Evolutionary conservation across 176 grass and related monocot genomes (phyloP).

Genomic region (Oryza meridionalis): DNA sequence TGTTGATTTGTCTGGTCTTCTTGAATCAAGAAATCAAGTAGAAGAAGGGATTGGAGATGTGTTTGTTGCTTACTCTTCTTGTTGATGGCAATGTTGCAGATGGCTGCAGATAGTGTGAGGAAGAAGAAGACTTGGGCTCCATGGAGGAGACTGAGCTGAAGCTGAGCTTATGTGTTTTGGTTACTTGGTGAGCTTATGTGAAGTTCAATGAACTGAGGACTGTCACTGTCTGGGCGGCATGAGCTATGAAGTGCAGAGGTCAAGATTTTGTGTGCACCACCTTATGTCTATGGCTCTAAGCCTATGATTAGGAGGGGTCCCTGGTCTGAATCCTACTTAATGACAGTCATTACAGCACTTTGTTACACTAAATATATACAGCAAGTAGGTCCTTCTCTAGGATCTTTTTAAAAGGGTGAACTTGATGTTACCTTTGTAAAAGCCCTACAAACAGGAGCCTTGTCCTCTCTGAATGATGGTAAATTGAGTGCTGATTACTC

Average conservation of each 20-base stretch:
- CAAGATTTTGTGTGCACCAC: slow-evolving; percentile 11
- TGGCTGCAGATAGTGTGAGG: slow-evolving; percentile 36
- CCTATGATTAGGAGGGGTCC: slow-evolving; percentile 32
- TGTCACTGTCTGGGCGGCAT: background rate
- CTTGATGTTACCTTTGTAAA: background rate
- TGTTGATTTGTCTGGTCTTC: background rate
- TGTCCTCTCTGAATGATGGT: background rate
- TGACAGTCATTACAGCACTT: slow-evolving; percentile 8
- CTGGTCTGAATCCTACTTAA: slow-evolving; percentile 30
- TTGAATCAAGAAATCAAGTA: slow-evolving; percentile 28
- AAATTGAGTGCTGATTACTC: background rate
- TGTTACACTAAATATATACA: slow-evolving; percentile 18
- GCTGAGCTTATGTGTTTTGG: background rate
- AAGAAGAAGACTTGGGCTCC: slow-evolving; percentile 54
- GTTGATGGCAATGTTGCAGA: slow-evolving; percentile 40
- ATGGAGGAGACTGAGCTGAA: slow-evolving; percentile 10
- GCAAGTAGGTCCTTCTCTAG: background rate
- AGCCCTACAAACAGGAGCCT: background rate
- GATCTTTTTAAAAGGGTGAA: background rate
- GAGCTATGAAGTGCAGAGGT: background rate
- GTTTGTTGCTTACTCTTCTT: slow-evolving; percentile 49
- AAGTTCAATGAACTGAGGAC: slow-evolving; percentile 26
- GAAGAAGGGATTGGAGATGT: background rate
- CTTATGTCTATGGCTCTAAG: background rate
- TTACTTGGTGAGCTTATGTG: background rate